Evolutionary conservation across 495 filamentous ascomycete genomes (phyloP).

Genomic region (Penicillium bialowiezense): DNA sequence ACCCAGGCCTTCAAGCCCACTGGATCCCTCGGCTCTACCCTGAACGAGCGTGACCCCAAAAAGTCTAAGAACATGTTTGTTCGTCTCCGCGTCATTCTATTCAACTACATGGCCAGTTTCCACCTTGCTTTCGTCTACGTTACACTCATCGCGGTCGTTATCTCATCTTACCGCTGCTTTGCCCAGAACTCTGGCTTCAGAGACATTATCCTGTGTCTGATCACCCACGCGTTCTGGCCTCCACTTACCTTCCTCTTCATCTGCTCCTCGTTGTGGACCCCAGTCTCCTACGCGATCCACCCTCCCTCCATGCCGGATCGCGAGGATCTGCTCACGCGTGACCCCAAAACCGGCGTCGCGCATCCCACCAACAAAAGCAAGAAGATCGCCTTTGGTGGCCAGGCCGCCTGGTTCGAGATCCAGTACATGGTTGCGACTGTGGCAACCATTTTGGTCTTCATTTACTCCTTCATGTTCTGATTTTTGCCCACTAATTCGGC

Average conservation of each 20-base stretch:
- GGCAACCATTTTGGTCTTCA: conserved; percentile 37
- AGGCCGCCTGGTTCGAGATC: conserved; percentile 43
- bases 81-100: conserved; percentile 28
- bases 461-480: conserved; percentile 39
- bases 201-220: conserved; percentile 33
- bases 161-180: conserved; percentile 37
- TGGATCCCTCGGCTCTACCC: conserved; percentile 27
- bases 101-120: conserved; percentile 38
- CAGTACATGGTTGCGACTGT: conserved; percentile 37
- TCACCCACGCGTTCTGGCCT: conserved; percentile 50
- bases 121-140: conserved; percentile 40
- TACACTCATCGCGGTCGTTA: conserved; percentile 33
- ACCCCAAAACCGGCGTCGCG: conserved; percentile 45
- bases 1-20: conserved; percentile 38
- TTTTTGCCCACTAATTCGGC: background rate
- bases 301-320: conserved; percentile 42
- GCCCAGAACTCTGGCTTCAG: conserved; percentile 20
- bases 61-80: conserved; percentile 26
- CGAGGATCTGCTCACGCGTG: conserved; percentile 39
- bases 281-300: conserved; percentile 42
- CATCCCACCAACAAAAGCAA: conserved; percentile 41
- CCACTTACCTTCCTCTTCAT: conserved; percentile 39
- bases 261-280: conserved; percentile 37
- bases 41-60: conserved; percentile 35
- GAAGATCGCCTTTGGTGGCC: conserved; percentile 39